Evolutionary conservation across 306 rosid species (phyloP).

Genomic region (Abrus precatorius): DNA sequence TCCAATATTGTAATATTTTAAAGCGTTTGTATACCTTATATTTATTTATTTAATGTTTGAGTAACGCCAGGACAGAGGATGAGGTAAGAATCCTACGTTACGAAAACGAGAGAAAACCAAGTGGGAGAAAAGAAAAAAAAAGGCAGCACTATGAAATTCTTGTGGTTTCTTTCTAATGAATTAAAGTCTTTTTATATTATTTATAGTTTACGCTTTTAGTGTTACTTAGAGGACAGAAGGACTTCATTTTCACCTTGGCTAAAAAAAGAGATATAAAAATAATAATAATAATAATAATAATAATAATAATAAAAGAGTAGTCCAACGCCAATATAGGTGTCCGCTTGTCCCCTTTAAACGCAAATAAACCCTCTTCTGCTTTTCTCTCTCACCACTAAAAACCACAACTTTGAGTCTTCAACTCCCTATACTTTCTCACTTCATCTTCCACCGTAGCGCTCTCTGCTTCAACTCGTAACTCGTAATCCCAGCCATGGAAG

Average conservation of each 20-base stretch:
- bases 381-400: constrained; percentile 58
- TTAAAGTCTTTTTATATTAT: constrained; percentile 52
- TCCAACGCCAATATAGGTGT: constrained; percentile 63
- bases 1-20: neutral
- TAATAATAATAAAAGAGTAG: neutral
- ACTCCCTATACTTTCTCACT: constrained; percentile 52
- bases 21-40: neutral
- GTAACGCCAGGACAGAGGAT: neutral
- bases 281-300: neutral
- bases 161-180: constrained; percentile 48
- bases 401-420: constrained; percentile 59
- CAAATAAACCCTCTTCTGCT: constrained; percentile 59
- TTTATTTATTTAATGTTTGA: neutral
- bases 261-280: neutral
- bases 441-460: constrained; percentile 44
- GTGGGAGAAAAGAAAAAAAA: constrained; percentile 35
- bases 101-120: neutral
- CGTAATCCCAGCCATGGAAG: constrained; percentile 61
- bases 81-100: constrained; percentile 6
- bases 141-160: constrained; percentile 45
- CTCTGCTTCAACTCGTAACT: constrained; percentile 37
- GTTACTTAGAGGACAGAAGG: constrained; percentile 9
- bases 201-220: constrained; percentile 2
- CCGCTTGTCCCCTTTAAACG: constrained; percentile 72
- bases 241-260: constrained; percentile 35